Percentiles rank a stretch among this genome's conserved stretches.
These are phyloP conservation scores for Chenopodium album DNA, from an alignment of 148 eudicot genomes.

Conservation along the genomic window DNA sequence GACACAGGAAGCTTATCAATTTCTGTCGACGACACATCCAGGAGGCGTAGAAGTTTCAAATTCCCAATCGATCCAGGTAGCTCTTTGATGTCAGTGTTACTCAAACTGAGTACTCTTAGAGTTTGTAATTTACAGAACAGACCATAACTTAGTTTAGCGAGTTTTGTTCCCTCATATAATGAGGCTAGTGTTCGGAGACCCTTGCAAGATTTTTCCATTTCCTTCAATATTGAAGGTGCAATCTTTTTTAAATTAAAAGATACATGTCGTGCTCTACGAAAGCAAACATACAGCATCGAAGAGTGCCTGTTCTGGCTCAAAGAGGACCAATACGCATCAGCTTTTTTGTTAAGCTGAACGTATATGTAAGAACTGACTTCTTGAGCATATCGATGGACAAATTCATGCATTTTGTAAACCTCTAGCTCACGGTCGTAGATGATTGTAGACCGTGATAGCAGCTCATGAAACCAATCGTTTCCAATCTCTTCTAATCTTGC, in stretches of 20 bases:
- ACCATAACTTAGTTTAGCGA: neutral
- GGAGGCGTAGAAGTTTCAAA: neutral
- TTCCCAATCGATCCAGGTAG: neutral
- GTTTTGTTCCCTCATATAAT: neutral
- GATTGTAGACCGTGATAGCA: neutral
- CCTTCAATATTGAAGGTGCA: neutral
- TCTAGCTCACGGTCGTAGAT: neutral
- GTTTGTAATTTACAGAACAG: neutral
- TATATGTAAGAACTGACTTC: neutral
- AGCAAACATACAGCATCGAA: neutral
- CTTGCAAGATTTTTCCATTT: neutral
- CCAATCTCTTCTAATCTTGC: neutral
- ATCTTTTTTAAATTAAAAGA: neutral
- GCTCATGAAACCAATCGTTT: neutral
- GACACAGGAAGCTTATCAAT: neutral
- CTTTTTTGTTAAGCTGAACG: neutral
- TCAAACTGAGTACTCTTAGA: neutral
- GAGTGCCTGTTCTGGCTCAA: neutral
- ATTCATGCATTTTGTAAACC: neutral
- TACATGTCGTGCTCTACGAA: neutral
- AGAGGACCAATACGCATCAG: neutral
- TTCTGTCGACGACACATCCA: neutral
- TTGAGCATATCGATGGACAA: neutral
- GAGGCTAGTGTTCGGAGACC: neutral
- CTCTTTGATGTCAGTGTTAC: neutral